Percentiles rank a stretch among this genome's conserved stretches.
Evolutionary conservation across 1,139 yeast species (phyloP).

Genomic region (Starmera stellimalicola): DNA sequence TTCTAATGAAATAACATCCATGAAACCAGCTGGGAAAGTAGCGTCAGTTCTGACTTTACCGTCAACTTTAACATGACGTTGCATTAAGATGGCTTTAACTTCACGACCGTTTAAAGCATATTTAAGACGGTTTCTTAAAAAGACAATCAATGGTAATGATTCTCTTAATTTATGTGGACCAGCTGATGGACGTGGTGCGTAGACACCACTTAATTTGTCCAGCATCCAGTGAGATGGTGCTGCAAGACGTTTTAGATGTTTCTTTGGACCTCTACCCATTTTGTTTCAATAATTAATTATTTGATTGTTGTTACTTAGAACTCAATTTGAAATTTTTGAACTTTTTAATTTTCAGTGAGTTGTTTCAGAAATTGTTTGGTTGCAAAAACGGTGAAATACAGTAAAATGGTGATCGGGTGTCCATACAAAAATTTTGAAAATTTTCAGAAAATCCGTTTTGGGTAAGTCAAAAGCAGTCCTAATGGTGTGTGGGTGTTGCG

Average conservation of each 20-base stretch:
- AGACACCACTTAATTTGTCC: conserved; percentile 99
- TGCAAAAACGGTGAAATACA: no score
- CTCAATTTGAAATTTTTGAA: conserved; percentile 1
- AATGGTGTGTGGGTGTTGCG: not conserved
- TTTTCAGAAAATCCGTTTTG: no score
- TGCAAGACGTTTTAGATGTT: conserved; percentile 90
- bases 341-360: not conserved
- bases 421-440: no score
- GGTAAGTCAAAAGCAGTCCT: not conserved
- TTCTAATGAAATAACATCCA: conserved; percentile 95
- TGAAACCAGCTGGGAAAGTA: conserved; percentile 98
- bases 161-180: conserved; percentile 99
- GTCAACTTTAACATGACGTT: conserved; percentile 98
- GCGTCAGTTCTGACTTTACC: conserved; percentile 99
- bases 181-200: conserved; percentile 99
- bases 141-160: conserved; percentile 95
- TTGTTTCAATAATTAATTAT: conserved; percentile 22
- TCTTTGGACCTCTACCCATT: conserved; percentile 98
- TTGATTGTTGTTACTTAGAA: not conserved
- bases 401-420: no score
- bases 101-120: conserved; percentile 99
- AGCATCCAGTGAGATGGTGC: conserved; percentile 99
- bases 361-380: not conserved
- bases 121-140: conserved; percentile 99
- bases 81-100: conserved; percentile 98